Evolutionary conservation across 441 rosid genomes (phyloP), one percentile per base, ranked within the genome.

Genomic region (Hura crepitans): DNA sequence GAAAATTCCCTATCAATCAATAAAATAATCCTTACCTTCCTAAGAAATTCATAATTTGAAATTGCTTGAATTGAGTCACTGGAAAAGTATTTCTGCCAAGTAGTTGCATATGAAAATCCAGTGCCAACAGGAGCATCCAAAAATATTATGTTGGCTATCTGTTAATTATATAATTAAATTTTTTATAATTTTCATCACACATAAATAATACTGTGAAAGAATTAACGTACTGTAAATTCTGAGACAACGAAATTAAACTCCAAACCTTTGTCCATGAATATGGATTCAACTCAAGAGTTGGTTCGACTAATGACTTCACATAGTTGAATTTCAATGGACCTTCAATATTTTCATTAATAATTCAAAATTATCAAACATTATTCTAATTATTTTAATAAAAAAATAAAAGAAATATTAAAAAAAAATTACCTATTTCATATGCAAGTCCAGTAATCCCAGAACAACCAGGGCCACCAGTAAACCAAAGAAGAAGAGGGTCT

Each of bases 51-150:
- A 63, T 70, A 70, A 50, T 56, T 54, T 33, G 68, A 53, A 8
- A 22, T 47, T 0, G 72, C 70, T 11, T 69, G 57, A 37, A 67
- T 58, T 1, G 67, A 68, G 74, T 81, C 84, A 58, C 72, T 71
- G 62, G 57, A 22, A 6, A 75, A 50, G 33, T 79, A 79, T 10
- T 60, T 65, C 4, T 73, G 78, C 33, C n/a, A 70, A 7, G 65
- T 60, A 8, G 65, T 77, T 42, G 86, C 75, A 57, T 82, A 82
- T 0, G 86, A 80, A 61, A 82, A 78, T 53, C 84, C 74, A 15
- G 80, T 53, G 2, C 83, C 78, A 7, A 67, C 76, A 0, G 81
- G 82, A 30, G 77, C 62, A 72, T 74, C 81, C 27, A 60, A 35
- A 20, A 37, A 49, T 49, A 49, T 49, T 49, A 49, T 49, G 6